Base-by-base conservation (phyloP, 352 stramenopile species). In the Peronospora belbahrii region DNA sequence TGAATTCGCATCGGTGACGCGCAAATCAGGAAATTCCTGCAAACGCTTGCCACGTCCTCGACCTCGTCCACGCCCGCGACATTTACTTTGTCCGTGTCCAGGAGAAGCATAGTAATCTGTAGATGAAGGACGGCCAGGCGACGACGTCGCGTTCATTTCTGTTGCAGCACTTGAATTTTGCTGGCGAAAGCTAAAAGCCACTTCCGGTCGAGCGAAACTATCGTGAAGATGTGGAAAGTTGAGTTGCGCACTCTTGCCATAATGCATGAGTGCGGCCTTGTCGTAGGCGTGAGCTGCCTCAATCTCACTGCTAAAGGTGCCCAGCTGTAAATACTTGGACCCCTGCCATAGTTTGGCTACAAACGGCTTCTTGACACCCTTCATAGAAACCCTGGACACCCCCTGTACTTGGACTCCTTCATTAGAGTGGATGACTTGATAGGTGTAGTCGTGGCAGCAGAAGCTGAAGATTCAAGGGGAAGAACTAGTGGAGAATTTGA, bases 181-280 rank as follows among this genome's bases (percentile, higher is more conserved):
- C 23, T 48, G 38, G 0, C 48, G 67, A 25, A 56, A 48, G 14
- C 36, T 65, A 24, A 64, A 72, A 6, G 57, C 46, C 22, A 56
- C 52, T 30, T 79, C 61, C 0, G 64, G 58, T 3, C 60, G 72
- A 22, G 79, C 55, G 28, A 84, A 84, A 40, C 70, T 80, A 32
- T 83, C 73, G 52, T 87, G 74, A 27, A 89, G 52, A 48, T 89
- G 74, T 33, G 78, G 75, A 43, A 89, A 89, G 48, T 89, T 89
- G 32, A 89, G 74, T 56, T 87, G 66, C 41, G 73, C 74, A 27
- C 43, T 61, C 34, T 68, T 74, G 32, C 78, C 78, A 39, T 83
- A 82, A 42, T 84, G 62, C 51, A 76, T 70, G 19, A 86, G 66
- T 40, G 75, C 78, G 0, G 68, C 69, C 55, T 85, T 85, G 63